Evolutionary conservation across 768 basidiomycete species (phyloP), one percentile per base, ranked within the genome.

Genomic region (Boletus fagicola): DNA sequence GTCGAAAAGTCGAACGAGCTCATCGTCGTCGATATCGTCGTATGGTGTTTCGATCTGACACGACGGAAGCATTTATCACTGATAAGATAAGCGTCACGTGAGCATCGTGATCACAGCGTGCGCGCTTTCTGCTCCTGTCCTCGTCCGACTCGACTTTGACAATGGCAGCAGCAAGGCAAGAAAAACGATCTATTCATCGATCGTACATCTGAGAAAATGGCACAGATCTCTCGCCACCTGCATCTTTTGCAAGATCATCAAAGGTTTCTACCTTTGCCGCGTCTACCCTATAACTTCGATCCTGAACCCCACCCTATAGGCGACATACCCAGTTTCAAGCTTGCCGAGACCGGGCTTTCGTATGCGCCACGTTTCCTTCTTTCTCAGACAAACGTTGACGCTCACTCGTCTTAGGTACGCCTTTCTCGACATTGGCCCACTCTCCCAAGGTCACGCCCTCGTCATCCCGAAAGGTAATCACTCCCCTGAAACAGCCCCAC

Each of bases 231-330:
- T 88, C 51, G 79, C 84, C 6, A 72, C 71, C 24, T 97, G 94
- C 73, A 75, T 98, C 66, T 98, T 97, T 77, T 98, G 96, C 82
- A 97, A 88, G 77, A 97, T 98, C 72, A 82, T 94, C 77, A 91
- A 91, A 76, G 91, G 94, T 85, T 46, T 28, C 73, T 61, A 36
- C 26, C 38, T 38, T 57, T 2, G 8, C 11, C 26, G n/a, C 13
- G 18, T 28, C 20, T 1, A 11, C 22, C 2, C 43, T 4, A 2
- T 16, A 8, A 0, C 16, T 8, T n/a, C n/a, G n/a, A 4, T 38
- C 38, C 7, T 54, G 16, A 54, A n/a, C 20, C 35, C 44, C 46
- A 38, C 22, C 12, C 12, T 24, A 22, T 68, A 94, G 94, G 93
- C 51, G 88, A 94, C 24, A 94, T 98, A 62, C 95, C 95, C 16